Evolutionary conservation across 345 rosid genomes (phyloP).

Genomic region (Tarenaya hassleriana): DNA sequence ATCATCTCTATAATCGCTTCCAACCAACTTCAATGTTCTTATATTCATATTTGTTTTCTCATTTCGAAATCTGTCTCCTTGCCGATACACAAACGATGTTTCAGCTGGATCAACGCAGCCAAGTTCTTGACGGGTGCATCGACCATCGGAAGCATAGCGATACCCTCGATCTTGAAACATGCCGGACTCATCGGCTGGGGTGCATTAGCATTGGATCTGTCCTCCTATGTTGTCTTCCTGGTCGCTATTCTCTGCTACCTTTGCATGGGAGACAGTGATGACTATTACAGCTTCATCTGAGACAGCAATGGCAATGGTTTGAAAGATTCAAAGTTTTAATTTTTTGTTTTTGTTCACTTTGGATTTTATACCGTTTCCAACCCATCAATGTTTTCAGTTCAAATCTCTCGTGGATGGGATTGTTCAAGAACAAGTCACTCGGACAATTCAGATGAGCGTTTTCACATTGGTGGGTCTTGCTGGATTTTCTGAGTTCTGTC

Average conservation of each 20-base stretch:
- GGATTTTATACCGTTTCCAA: too few relatives aligned
- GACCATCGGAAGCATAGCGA: conserved; percentile 83
- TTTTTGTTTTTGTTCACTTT: too few relatives aligned
- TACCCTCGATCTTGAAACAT: conserved; percentile 85
- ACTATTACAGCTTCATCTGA: conserved; percentile 47
- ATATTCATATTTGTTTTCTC: too few relatives aligned
- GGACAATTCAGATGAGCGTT: too few relatives aligned
- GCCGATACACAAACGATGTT: not conserved
- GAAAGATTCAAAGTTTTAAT: conserved; percentile 17
- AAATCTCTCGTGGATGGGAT: too few relatives aligned
- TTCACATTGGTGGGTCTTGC: too few relatives aligned
- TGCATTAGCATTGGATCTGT: conserved; percentile 74
- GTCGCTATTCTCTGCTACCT: conserved; percentile 68
- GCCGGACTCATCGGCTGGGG: conserved; percentile 96
- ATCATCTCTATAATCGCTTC: too few relatives aligned
- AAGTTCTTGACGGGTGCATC: conserved; percentile 95
- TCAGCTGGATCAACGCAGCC: conserved; percentile 87
- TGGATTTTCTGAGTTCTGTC: too few relatives aligned
- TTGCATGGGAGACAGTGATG: conserved; percentile 35
- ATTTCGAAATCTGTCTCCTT: too few relatives aligned
- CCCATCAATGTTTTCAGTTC: too few relatives aligned
- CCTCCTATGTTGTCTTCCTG: conserved; percentile 64
- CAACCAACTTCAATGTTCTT: not conserved
- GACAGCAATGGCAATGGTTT: not conserved
- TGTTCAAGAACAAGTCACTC: too few relatives aligned